Base-by-base conservation (phyloP, 169 alveolate species). In the Cryptosporidium sp. region DNA sequence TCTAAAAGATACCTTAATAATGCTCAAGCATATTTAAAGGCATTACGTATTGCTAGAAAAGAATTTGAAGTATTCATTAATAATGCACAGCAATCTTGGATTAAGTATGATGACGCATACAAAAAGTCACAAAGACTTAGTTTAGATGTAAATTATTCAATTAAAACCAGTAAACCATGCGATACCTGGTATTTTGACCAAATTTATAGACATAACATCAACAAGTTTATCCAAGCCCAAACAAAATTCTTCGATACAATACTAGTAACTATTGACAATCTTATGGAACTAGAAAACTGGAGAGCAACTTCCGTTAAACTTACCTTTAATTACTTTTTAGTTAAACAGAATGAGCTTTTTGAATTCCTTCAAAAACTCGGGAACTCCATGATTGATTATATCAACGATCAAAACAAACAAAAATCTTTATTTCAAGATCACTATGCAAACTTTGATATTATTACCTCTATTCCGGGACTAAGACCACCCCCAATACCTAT, bases 401-500 rank as follows among this genome's bases (percentile, higher is more conserved):
- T 74, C 12, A 65, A 65, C 21, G 26, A 65, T 65, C 29, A 74
- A 21, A 58, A 58, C 8, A 29, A 35, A 31, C 71, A 59, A 59
- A 74, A 74, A 16, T 12, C 48, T 29, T 12, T 29, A 14, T 51
- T 50, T 52, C 58, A 70, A 70, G 84, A 70, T 4, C 18, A 58
- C 14, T 37, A 33, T 59, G 43, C 43, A 31, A 74, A 74, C 26
- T 55, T 74, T 55, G 86, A 74, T 39, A 74, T 74, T 35, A 59
- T 55, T 39, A 74, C 86, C 2, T 31, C 86, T 3, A 51, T 74
- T 18, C 86, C 86, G 3, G 86, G 86, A 1, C 73, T 74, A 7
- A 74, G 86, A 58, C 86, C 86, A 35, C 86, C 86, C 31, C 86
- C 86, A 29, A 74, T 74, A 16, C 86, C 86, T 7, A 74, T 74